A percentile compares a stretch with the other conserved stretches of the same genome.
Conservation (phyloP, 768 basidiomycete genomes). For the Cyclocybe cylindracea region DNA sequence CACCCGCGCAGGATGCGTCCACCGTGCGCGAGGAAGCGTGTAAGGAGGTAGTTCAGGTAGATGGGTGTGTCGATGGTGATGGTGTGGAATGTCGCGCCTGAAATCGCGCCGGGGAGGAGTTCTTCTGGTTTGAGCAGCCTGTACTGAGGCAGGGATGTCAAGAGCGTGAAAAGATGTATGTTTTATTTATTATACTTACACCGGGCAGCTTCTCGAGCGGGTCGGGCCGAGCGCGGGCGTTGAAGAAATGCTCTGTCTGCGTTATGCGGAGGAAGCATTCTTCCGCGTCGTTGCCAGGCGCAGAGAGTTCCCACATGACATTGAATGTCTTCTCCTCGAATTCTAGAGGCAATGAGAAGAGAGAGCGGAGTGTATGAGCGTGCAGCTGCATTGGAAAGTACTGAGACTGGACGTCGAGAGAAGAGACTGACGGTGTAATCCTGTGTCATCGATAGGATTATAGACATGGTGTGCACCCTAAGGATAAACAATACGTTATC, state of each 20-base stretch:
- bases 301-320: constrained; percentile 74
- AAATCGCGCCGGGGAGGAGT: constrained; percentile 33
- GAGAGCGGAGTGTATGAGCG: not conserved
- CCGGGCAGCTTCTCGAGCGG: constrained; percentile 56
- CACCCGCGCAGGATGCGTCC: constrained; percentile 59
- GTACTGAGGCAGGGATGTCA: constrained; percentile 30
- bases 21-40: constrained; percentile 63
- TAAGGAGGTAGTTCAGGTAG: constrained; percentile 72
- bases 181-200: constrained; percentile 30
- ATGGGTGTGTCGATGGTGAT: constrained; percentile 69
- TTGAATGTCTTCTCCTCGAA: constrained; percentile 75
- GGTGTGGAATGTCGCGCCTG: constrained; percentile 64
- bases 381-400: no score
- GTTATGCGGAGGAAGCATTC: constrained; percentile 63
- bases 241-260: constrained; percentile 62
- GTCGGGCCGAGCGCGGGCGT: constrained; percentile 38
- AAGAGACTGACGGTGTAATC: constrained; percentile 51
- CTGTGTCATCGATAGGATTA: constrained; percentile 47
- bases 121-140: constrained; percentile 30
- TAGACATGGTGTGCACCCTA: constrained; percentile 85
- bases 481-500: not conserved
- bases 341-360: constrained; percentile 35
- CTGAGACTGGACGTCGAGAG: not conserved
- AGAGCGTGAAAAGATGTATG: not conserved
- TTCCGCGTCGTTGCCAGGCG: constrained; percentile 53